Conservation (phyloP, 108 stramenopile species). For the Conticribra weissflogii region DNA sequence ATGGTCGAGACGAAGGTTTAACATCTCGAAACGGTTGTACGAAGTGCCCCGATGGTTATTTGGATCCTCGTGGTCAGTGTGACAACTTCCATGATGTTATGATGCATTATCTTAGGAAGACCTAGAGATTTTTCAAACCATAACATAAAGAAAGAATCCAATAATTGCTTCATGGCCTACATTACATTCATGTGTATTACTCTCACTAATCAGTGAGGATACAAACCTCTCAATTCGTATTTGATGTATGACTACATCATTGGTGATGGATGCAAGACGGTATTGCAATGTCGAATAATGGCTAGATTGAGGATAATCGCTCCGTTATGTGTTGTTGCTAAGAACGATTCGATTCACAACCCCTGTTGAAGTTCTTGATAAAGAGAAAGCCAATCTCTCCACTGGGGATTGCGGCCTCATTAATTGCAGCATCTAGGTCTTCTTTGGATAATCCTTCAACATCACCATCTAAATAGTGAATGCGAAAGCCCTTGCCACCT, state of each 20-base stretch:
- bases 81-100: background rate
- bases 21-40: conserved; percentile 13
- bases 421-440: background rate
- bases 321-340: no score
- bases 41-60: conserved; percentile 14
- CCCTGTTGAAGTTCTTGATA: background rate
- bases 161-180: no score
- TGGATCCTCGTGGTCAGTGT: background rate
- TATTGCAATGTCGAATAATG: no score
- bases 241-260: no score
- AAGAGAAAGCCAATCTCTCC: background rate
- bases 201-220: no score
- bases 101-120: background rate
- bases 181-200: no score
- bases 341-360: background rate
- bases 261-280: no score
- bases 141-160: no score
- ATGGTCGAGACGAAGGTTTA: conserved; percentile 23
- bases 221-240: no score
- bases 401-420: background rate
- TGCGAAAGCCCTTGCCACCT: background rate
- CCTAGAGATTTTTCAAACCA: no score
- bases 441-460: background rate
- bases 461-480: background rate
- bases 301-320: no score